Base-by-base conservation (phyloP, 352 stramenopile genomes). In the Blastocystis sp. region DNA sequence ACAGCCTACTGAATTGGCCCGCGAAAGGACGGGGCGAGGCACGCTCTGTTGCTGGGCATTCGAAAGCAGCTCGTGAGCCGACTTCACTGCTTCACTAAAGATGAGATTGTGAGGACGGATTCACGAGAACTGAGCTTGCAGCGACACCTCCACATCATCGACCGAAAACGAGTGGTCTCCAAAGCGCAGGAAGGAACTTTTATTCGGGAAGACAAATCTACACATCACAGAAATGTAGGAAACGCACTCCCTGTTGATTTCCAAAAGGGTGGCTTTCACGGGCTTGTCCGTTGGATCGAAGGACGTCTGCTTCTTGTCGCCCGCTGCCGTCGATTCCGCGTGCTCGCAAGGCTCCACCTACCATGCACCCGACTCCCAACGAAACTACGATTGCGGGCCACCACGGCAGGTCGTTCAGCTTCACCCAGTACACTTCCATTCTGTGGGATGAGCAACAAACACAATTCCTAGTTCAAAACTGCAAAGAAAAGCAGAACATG, bases 401-500 rank as follows among this genome's bases (percentile, higher is more conserved):
- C 74, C 74, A 85, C 26, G 74, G 50, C 31, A 69, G 70, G 19
- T 85, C 55, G 0, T 67, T 41, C 45, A 45, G 19, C 26, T 67
- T 66, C 19, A 85, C 74, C 74, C 74, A 85, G 41, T 66, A 66
- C 9, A 85, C 55, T 66, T 85, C 74, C n/a, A 16, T 2, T 13
- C 24, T 26, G 26, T n/a, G 45, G 45, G 50, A n/a, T 66, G 12
- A 12, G 50, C n/a, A 45, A 67, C 51, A 67, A 35, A 51, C 35
- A 51, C 29, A 69, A 69, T n/a, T 29, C 33, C 39, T 9, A 81
- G 39, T 85, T 85, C 55, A 85, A 41, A 69, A 85, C 66, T 24
- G 60, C 45, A 50, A 85, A 45, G 51, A 85, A 85, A 26, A 85
- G 51, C 51, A 85, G 24, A 10, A 85, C 51, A 50, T 85, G 74